Conservation (phyloP, 2,329 filamentous ascomycete genomes). For the Phoma sp. region DNA sequence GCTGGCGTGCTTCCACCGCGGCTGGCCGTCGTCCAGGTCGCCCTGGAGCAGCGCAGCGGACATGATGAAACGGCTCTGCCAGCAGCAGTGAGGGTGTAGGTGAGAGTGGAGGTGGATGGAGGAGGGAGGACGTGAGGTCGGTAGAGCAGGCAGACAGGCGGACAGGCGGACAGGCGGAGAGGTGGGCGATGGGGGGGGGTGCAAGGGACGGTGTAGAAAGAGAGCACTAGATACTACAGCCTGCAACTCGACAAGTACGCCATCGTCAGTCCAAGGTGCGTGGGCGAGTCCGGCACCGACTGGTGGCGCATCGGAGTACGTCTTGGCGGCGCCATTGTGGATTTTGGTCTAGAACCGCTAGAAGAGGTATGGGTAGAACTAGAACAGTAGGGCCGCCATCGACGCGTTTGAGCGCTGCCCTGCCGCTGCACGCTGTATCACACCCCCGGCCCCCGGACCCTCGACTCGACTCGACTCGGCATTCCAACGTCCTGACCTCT, state of each 20-base stretch:
- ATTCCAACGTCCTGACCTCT: no score
- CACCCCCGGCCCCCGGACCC: no score
- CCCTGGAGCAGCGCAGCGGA: constrained; percentile 21
- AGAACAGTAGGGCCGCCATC: constrained; percentile 1
- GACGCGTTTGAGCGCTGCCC: constrained; percentile 14
- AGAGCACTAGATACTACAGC: constrained; percentile 15
- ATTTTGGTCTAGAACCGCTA: constrained; percentile 8
- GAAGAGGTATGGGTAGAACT: no score
- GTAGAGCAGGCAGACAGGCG: no score
- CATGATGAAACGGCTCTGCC: constrained; percentile 27
- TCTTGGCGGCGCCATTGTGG: constrained; percentile 10
- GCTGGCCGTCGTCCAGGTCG: constrained; percentile 21
- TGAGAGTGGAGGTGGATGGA: not conserved
- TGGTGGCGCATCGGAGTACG: constrained; percentile 13
- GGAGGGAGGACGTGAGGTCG: no score
- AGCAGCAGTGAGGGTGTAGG: constrained; percentile 3
- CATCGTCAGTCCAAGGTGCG: constrained; percentile 10
- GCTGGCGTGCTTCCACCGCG: constrained; percentile 28
- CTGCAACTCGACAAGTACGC: constrained; percentile 13
- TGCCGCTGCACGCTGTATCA: no score
- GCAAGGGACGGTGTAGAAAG: constrained; percentile 3
- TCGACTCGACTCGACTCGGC: no score
- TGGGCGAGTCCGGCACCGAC: constrained; percentile 11
- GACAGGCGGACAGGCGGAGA: no score
- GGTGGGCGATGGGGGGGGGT: constrained; percentile 3